Evolutionary conservation across 345 rosid genomes (phyloP).

Genomic region (Boechera retrofracta): DNA sequence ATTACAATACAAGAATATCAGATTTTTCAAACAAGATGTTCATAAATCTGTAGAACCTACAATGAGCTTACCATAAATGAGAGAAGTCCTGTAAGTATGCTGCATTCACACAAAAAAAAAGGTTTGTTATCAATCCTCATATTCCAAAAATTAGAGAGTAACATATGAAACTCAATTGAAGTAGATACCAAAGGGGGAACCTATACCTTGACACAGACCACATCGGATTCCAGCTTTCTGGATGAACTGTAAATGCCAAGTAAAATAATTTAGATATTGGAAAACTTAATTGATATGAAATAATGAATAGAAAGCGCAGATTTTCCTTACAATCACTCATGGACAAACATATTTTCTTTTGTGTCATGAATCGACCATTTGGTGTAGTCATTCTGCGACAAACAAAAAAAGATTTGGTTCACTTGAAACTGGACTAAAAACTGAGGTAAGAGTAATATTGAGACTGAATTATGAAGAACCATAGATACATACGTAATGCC

Average conservation of each 20-base stretch:
- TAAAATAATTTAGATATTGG: constrained; percentile 16
- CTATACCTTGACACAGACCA: constrained; percentile 97
- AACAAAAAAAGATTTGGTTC: not conserved
- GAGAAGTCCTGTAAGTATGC: constrained; percentile 98
- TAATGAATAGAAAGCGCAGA: constrained; percentile 15
- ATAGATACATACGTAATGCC: constrained; percentile 85
- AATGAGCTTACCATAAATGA: constrained; percentile 88
- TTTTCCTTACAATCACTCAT: constrained; percentile 95
- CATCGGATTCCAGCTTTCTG: constrained; percentile 99
- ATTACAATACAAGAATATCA: constrained; percentile 15
- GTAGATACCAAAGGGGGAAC: constrained; percentile 13
- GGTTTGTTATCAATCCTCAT: not conserved
- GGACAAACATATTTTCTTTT: constrained; percentile 95
- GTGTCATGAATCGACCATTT: constrained; percentile 95
- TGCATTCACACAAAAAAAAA: constrained; percentile 49
- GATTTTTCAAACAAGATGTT: constrained; percentile 1
- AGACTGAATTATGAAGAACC: constrained; percentile 21
- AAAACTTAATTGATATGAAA: not conserved
- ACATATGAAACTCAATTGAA: constrained; percentile 1
- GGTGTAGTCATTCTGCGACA: constrained; percentile 75
- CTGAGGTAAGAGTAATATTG: constrained; percentile 9
- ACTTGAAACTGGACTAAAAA: constrained; percentile 9
- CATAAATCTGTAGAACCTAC: constrained; percentile 17
- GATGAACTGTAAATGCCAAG: constrained; percentile 76
- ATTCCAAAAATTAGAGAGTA: not conserved